Conservation (phyloP, 2,329 filamentous ascomycete species). For the Massarina eburnea region DNA sequence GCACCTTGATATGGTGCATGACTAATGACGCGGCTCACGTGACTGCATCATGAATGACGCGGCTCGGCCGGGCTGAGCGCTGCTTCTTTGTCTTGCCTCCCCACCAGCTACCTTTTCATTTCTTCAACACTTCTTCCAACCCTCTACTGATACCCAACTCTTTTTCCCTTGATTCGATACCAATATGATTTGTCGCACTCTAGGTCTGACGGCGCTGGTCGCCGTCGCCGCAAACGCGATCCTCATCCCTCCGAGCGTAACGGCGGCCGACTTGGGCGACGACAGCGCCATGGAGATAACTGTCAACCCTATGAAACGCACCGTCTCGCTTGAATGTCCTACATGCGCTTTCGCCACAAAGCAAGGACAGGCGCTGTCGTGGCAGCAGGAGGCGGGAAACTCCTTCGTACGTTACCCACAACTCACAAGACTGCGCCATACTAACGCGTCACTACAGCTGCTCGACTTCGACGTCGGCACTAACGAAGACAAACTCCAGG, state of each 20-base stretch:
- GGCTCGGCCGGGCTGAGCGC: neutral
- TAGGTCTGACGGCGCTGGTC: slow-evolving; percentile 42
- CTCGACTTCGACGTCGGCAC: slow-evolving; percentile 42
- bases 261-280: slow-evolving; percentile 30
- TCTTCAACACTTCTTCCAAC: slow-evolving; percentile 13
- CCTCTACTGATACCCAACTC: slow-evolving; percentile 11
- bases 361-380: slow-evolving; percentile 24
- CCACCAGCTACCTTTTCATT: slow-evolving; percentile 15
- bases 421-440: neutral
- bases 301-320: slow-evolving; percentile 36
- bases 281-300: slow-evolving; percentile 34
- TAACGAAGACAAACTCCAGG: slow-evolving; percentile 32
- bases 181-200: slow-evolving; percentile 33
- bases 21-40: neutral
- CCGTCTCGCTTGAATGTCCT: slow-evolving; percentile 36
- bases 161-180: slow-evolving; percentile 12
- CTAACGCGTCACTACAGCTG: slow-evolving; percentile 29
- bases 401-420: slow-evolving; percentile 31
- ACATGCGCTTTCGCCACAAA: slow-evolving; percentile 33
- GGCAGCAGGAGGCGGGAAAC: slow-evolving; percentile 36
- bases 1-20: neutral
- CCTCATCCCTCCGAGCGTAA: slow-evolving; percentile 37
- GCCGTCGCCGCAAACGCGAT: slow-evolving; percentile 30
- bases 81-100: slow-evolving; percentile 3
- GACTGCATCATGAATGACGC: neutral